phyloP scores from a whole-genome alignment of 2,329 filamentous ascomycete genomes.

The Aspergillus puulaauensis region DNA sequence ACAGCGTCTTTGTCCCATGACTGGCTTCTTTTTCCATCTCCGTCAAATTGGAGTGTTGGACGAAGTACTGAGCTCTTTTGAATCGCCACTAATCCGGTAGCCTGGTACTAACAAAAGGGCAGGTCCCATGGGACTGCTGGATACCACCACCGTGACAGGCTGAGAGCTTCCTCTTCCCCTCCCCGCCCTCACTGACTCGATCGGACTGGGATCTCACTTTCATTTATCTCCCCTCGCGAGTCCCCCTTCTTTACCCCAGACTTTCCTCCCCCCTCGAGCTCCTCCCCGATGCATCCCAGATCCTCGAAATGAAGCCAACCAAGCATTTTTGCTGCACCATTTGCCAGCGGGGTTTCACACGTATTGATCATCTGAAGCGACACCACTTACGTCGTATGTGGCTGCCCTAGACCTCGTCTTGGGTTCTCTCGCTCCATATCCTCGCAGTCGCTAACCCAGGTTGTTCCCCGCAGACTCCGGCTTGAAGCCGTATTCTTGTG shows the following conservation, averaged over 20 bases:
- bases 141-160: background rate
- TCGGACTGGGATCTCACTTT: background rate
- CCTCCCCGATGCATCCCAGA: constrained; percentile 18
- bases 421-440: background rate
- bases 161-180: background rate
- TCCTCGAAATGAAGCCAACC: constrained; percentile 35
- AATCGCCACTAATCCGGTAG: background rate
- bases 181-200: background rate
- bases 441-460: constrained; percentile 7
- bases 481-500: constrained; percentile 48
- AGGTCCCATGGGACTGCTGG: background rate
- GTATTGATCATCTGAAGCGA: constrained; percentile 49
- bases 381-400: constrained; percentile 48
- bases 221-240: constrained; percentile 2
- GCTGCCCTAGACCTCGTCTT: constrained; percentile 3
- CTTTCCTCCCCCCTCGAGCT: constrained; percentile 11
- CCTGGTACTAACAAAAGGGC: background rate
- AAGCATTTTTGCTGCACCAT: constrained; percentile 46
- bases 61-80: background rate
- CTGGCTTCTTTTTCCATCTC: background rate
- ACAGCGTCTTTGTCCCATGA: background rate
- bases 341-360: constrained; percentile 47
- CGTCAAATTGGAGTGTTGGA: background rate
- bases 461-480: constrained; percentile 40
- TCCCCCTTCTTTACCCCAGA: constrained; percentile 22